Evolutionary conservation across 495 filamentous ascomycete genomes (phyloP), one percentile per base, ranked within the genome.

Genomic region (Podospora didyma): DNA sequence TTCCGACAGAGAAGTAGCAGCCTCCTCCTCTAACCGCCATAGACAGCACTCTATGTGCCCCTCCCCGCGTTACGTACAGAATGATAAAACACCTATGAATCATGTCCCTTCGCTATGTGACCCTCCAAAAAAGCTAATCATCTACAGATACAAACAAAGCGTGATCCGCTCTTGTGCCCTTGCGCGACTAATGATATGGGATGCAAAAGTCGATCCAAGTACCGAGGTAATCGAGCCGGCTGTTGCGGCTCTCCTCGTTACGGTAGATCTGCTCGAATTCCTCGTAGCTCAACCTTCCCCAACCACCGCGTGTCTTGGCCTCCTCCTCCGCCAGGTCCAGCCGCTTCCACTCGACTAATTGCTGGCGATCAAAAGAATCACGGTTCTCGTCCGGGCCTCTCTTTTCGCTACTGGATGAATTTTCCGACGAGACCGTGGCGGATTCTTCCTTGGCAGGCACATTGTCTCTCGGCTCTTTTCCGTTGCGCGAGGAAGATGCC

Each of bases 171-270:
- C n/a, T n/a, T n/a, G n/a, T n/a, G n/a, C n/a, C n/a, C n/a, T n/a
- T n/a, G n/a, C n/a, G n/a, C n/a, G n/a, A 16, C 57, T 66, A 70
- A 17, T 57, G 51, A 39, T 73, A 78, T 11, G 80, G 79, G 54
- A 83, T 81, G 63, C 80, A 83, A 64, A 92, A 88, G 68, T 94
- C 89, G 64, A 92, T 90, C 90, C 90, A 96, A 53, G 79, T 86
- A 17, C 86, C 88, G 31, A 94, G 75, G 71, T 93, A 94, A 50
- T 86, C 86, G 54, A 95, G 77, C 22, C 79, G 66, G 51, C 73
- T 75, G 4, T 74, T 72, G 6, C 65, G 73, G 41, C 75, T 72
- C 34, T 86, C 85, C 46, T 83, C 81, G 16, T 77, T 77, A 51
- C 79, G 82, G 76, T 92, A 89, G 39, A 87, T 82, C 23, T 72